Base-by-base conservation (phyloP, 1,284 basidiomycete species). In the Marasmius sp. region DNA sequence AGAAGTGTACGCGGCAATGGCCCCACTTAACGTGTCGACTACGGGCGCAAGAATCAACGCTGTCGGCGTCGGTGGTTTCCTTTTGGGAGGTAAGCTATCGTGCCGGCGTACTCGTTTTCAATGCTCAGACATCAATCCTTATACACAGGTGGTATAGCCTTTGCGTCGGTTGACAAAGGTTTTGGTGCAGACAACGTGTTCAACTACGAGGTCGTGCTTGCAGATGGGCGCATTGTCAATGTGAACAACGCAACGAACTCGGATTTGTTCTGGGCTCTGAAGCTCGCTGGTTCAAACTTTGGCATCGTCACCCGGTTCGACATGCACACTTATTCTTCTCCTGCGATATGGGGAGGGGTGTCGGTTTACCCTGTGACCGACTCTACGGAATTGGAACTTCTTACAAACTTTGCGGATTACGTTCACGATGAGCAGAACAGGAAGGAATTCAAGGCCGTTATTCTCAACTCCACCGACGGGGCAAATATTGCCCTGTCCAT, bases 281-380 rank as follows among this genome's bases (percentile, higher is more conserved):
- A 65, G 50, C 41, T 58, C 18, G 64, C 45, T 34, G 53, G 64
- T 27, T 57, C 64, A 6, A 65, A 63, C 64, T 65, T 38, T 39
- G 64, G 64, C 36, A 60, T 65, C 43, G 64, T 65, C 11, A 65
- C 64, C 18, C 58, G 59, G 10, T 65, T 65, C 58, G 61, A 60
- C 43, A 60, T 63, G 58, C 10, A 9, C 20, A 60, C 55, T 8
- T 48, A 58, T 41, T 49, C 53, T 34, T 18, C 50, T 33, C 18
- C 50, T 7, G 14, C 50, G 16, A 52, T 52, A 11, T 52, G 50
- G 50, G 50, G 18, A 14, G 50, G 20, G 8, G 8, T 33, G 12
- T 33, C 18, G 16, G 50, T 52, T 33, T 52, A 52, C 27, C 18
- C 18, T 34, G 14, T 52, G 14, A 33, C 50, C 18, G 27, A 27